Percentiles rank a stretch among this genome's conserved stretches.
Evolutionary conservation across 208 protist genomes (phyloP).

Genomic region (Sergeia podlipaevii): DNA sequence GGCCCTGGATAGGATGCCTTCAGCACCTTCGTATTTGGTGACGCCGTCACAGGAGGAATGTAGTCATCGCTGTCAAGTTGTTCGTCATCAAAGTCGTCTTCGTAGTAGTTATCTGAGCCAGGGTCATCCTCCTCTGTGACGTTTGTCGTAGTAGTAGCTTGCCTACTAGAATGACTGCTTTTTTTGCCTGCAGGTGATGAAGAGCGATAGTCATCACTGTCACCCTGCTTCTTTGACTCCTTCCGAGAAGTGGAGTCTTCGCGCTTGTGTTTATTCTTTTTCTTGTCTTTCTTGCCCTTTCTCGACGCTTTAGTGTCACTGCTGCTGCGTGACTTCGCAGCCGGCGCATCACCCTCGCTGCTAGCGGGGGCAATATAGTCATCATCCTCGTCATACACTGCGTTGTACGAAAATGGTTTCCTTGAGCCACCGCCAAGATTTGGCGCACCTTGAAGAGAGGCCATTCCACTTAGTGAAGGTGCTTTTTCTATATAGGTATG

Average conservation of each 20-base stretch:
- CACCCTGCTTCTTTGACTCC: conserved; percentile 13
- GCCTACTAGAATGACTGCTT: conserved; percentile 11
- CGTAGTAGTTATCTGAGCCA: conserved; percentile 5
- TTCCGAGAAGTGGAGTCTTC: conserved; percentile 8
- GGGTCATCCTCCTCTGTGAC: conserved; percentile 5
- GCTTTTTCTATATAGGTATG: too few species aligned
- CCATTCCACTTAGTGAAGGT: conserved; percentile 22
- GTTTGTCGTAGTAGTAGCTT: conserved; percentile 16
- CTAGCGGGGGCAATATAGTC: conserved; percentile 31
- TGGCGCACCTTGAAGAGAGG: conserved; percentile 50
- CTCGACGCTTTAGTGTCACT: neutral
- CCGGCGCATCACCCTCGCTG: conserved; percentile 14
- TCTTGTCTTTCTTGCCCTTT: conserved; percentile 7
- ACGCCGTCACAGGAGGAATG: conserved; percentile 14
- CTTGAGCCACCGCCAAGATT: conserved; percentile 26
- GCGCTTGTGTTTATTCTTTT: conserved; percentile 21
- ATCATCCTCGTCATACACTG: conserved; percentile 36
- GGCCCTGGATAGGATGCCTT: neutral
- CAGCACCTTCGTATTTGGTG: neutral
- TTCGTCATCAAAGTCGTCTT: conserved; percentile 16
- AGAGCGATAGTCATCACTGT: neutral
- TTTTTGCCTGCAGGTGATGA: conserved; percentile 12
- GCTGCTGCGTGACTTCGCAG: conserved; percentile 6
- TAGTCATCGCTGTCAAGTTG: conserved; percentile 50
- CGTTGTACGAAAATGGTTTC: conserved; percentile 36